phyloP scores from a whole-genome alignment of 129 eudicot genomes.

The Flaveria ramosissima region DNA sequence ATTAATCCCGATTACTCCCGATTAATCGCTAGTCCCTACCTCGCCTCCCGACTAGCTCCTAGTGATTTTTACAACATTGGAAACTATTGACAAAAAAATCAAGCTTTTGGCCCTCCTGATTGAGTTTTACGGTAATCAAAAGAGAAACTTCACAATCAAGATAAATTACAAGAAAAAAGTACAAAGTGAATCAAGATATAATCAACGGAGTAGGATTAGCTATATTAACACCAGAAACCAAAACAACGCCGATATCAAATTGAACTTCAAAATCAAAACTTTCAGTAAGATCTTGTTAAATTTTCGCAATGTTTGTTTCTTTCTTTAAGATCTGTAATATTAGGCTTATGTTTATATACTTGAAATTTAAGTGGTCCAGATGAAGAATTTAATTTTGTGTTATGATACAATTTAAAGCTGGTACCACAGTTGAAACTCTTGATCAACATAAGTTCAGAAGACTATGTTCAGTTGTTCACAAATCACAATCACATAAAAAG shows the following conservation, averaged over 20 bases:
- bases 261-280: neutral
- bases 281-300: neutral
- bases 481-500: neutral
- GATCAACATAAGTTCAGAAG: neutral
- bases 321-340: neutral
- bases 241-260: neutral
- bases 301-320: neutral
- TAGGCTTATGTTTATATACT: neutral
- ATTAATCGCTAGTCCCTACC: too few species aligned
- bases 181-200: neutral
- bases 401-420: neutral
- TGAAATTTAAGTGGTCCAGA: conserved; percentile 8
- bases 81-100: neutral
- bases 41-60: too few species aligned
- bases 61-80: too few species aligned
- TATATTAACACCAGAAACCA: neutral
- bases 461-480: neutral
- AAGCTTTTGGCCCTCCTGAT: neutral
- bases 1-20: too few species aligned
- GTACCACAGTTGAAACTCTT: neutral
- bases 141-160: neutral
- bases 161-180: neutral
- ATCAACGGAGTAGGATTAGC: too few species aligned
- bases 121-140: neutral
- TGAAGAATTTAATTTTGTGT: neutral